Evolutionary conservation across 345 rosid genomes (phyloP), one percentile per base, ranked within the genome.

Genomic region (Hibiscus mutabilis): DNA sequence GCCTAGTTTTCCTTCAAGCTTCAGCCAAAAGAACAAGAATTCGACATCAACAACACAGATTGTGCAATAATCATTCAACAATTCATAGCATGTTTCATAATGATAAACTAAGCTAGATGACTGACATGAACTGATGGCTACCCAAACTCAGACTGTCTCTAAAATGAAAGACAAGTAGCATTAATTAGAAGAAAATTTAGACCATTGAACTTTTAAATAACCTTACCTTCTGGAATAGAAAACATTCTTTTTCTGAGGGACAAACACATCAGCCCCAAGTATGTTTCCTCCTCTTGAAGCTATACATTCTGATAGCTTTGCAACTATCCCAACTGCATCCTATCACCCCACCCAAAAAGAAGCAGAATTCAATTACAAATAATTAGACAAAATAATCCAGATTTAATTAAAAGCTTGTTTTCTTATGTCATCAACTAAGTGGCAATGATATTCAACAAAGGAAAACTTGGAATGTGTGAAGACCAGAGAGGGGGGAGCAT

Each of bases 271-370:
- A 21, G 93, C 93, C 9, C 78, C 88, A 66, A 90, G 96, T 82
- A 95, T 95, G 84, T 92, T 95, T 37, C 96, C 99, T 1, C 99
- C 92, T 24, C 87, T 87, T 24, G 97, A 86, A 76, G 99, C 97
- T 79, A 92, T 95, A 56, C 97, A 92, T 25, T 95, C 97, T 2
- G 92, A 95, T 25, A 95, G 76, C 72, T 87, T 92, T 0, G 99
- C 99, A 16, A 58, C 94, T 71, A 95, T 95, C 51, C 97, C 97
- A 65, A 90, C 92, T 29, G 42, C 82, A 83, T 95, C 97, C 97
- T 92, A 63, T 29, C 53, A 37, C 11, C 59, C n/a, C n/a, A 55
- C 33, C 13, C 6, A 33, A 33, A 33, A 31, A 4, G 22, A 57
- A 22, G 12, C 11, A 57, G 0, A 66, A n/a, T 66, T 37, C 31